A percentile compares a stretch with the other conserved stretches of the same genome.
Evolutionary conservation across 208 protist genomes (phyloP).

Genomic region (Acanthamoeba healyi): DNA sequence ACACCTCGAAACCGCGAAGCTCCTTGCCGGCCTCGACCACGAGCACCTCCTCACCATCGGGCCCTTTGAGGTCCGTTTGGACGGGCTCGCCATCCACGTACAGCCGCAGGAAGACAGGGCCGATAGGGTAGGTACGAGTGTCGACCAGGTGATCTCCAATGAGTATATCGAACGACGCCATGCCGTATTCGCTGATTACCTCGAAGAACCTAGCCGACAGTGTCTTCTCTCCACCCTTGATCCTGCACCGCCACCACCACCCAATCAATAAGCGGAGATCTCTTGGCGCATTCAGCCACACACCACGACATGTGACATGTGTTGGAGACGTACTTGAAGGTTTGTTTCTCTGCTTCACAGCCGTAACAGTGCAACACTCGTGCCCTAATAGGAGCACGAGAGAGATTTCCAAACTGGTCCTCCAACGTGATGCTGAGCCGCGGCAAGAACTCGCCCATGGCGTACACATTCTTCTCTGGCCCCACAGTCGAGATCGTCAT

Average conservation of each 20-base stretch:
- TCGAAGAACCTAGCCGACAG: slow-evolving; percentile 14
- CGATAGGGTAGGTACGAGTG: not conserved
- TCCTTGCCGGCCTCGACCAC: not conserved
- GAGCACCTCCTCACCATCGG: not conserved
- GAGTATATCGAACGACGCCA: not conserved
- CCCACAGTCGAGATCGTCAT: not conserved
- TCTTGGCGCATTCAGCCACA: too few relatives aligned
- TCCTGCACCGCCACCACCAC: not conserved
- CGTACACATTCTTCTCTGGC: not conserved
- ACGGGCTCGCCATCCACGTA: not conserved
- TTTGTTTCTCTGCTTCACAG: not conserved
- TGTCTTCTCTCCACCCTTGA: not conserved
- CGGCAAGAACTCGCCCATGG: not conserved
- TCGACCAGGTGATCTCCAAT: not conserved
- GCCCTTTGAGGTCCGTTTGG: not conserved
- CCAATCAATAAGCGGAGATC: too few relatives aligned
- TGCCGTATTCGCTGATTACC: not conserved
- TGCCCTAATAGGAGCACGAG: not conserved
- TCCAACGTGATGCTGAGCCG: not conserved
- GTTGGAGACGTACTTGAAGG: slow-evolving; percentile 3
- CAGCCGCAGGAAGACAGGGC: not conserved
- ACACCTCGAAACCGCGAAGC: not conserved
- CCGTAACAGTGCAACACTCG: not conserved
- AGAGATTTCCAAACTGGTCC: not conserved
- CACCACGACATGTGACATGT: too few relatives aligned